These are phyloP conservation scores for Suillus luteus DNA, from an alignment of 768 basidiomycete species.

Conservation along the genomic window DNA sequence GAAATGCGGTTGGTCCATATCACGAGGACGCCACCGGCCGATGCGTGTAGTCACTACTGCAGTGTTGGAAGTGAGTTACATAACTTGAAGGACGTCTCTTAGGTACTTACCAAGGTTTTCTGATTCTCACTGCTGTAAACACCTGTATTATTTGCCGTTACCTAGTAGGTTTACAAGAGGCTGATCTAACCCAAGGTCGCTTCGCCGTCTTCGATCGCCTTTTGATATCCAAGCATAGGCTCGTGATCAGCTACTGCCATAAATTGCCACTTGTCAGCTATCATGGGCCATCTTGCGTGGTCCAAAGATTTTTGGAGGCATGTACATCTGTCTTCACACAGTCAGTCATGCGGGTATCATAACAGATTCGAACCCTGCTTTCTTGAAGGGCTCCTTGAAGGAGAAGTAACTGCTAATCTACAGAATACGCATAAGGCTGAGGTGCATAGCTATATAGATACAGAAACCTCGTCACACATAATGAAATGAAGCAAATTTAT, in stretches of 20 bases:
- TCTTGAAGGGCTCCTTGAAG: not conserved
- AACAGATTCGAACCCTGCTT: not conserved
- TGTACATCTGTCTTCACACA: no score
- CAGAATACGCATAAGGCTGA: not conserved
- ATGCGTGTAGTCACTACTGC: slow-evolving; percentile 94
- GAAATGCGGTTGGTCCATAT: slow-evolving; percentile 67
- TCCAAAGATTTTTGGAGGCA: slow-evolving; percentile 55
- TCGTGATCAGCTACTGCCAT: slow-evolving; percentile 52
- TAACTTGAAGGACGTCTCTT: slow-evolving; percentile 10
- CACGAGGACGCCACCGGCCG: slow-evolving; percentile 66
- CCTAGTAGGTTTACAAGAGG: slow-evolving; percentile 74
- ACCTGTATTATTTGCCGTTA: slow-evolving; percentile 84
- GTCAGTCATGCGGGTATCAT: slow-evolving; percentile 33
- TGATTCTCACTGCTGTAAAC: slow-evolving; percentile 73
- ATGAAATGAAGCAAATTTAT: not conserved
- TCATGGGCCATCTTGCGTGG: slow-evolving; percentile 68
- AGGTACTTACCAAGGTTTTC: slow-evolving; percentile 9
- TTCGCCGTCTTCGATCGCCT: slow-evolving; percentile 93
- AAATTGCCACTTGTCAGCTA: slow-evolving; percentile 80
- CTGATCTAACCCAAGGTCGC: slow-evolving; percentile 89
- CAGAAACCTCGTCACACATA: not conserved
- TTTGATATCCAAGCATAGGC: slow-evolving; percentile 78
- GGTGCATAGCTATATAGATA: not conserved
- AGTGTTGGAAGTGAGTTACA: slow-evolving; percentile 72
- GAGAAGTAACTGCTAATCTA: not conserved